Evolutionary conservation across 352 stramenopile genomes (phyloP).

Genomic region (Phytophthora lateralis): DNA sequence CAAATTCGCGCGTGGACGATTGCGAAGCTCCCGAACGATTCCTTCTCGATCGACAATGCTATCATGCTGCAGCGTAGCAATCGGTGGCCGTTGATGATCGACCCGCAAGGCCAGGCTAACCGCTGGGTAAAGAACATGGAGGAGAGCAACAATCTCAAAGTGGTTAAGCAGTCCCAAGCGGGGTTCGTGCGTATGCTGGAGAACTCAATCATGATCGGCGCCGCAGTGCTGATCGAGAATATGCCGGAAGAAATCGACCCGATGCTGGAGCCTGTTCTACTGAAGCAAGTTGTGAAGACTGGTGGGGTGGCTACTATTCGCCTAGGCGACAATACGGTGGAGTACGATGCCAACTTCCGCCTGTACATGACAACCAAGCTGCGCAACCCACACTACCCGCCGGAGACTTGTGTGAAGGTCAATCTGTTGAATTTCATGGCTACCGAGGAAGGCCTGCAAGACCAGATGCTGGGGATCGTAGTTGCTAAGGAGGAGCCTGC

Average conservation of each 20-base stretch:
- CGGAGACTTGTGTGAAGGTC: slow-evolving; percentile 96
- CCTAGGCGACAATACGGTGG: slow-evolving; percentile 93
- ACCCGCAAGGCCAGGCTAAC: slow-evolving; percentile 95
- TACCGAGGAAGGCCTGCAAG: slow-evolving; percentile 93
- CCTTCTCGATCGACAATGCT: slow-evolving; percentile 95
- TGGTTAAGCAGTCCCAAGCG: slow-evolving; percentile 93
- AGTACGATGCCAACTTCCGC: slow-evolving; percentile 94
- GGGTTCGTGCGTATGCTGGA: slow-evolving; percentile 96
- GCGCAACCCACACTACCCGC: slow-evolving; percentile 94
- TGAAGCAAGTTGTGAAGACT: slow-evolving; percentile 93
- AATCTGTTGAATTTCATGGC: slow-evolving; percentile 98
- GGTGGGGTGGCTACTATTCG: slow-evolving; percentile 91
- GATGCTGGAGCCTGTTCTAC: slow-evolving; percentile 93
- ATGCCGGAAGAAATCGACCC: slow-evolving; percentile 94
- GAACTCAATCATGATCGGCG: slow-evolving; percentile 95
- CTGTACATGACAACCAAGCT: slow-evolving; percentile 96
- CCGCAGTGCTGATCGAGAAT: slow-evolving; percentile 94
- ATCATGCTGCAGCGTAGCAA: slow-evolving; percentile 94
- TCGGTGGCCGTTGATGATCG: slow-evolving; percentile 97
- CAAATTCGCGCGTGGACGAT: slow-evolving; percentile 95
- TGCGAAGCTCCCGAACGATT: slow-evolving; percentile 94
- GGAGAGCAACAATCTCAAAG: slow-evolving; percentile 88
- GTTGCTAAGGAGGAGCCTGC: slow-evolving; percentile 94
- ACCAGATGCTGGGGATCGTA: slow-evolving; percentile 96
- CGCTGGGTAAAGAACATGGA: slow-evolving; percentile 97